Evolutionary conservation across 2,329 filamentous ascomycete genomes (phyloP).

Genomic region (Capronia epimyces): DNA sequence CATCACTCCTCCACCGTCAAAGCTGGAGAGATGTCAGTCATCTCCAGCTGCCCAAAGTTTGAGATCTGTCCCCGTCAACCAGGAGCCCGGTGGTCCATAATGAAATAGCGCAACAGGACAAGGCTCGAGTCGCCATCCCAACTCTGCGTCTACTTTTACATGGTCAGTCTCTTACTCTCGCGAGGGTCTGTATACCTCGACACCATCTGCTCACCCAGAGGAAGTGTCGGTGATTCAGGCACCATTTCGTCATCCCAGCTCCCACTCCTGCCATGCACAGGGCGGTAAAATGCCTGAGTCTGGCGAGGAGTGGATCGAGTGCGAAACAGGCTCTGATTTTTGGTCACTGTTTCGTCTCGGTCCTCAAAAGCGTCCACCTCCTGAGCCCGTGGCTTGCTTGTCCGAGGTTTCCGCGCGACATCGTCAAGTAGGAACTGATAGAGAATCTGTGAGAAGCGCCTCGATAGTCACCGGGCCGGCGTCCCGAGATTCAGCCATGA

Average conservation of each 20-base stretch:
- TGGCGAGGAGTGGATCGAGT: slow-evolving; percentile 18
- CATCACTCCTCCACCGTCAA: background rate
- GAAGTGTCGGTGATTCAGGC: slow-evolving; percentile 10
- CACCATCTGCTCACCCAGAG: slow-evolving; percentile 1
- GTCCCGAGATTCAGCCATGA: slow-evolving; percentile 30
- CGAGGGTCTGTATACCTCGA: slow-evolving; percentile 3
- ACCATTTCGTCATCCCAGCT: slow-evolving; percentile 13
- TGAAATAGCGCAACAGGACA: background rate
- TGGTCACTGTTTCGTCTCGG: slow-evolving; percentile 10
- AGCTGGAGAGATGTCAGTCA: background rate
- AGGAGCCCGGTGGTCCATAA: background rate
- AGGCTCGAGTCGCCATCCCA: background rate
- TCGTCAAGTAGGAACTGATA: slow-evolving; percentile 29
- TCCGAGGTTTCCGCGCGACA: slow-evolving; percentile 25
- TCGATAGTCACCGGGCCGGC: slow-evolving; percentile 20
- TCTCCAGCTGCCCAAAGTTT: background rate
- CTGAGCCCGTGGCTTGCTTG: slow-evolving; percentile 4
- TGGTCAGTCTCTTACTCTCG: slow-evolving; percentile 20
- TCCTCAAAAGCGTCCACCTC: slow-evolving; percentile 17
- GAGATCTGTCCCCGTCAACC: background rate
- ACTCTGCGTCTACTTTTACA: slow-evolving; percentile 8
- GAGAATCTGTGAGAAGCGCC: slow-evolving; percentile 26
- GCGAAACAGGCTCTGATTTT: slow-evolving; percentile 20
- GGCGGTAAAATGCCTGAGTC: slow-evolving; percentile 17
- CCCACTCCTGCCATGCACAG: slow-evolving; percentile 8